A percentile compares a stretch with the other conserved stretches of the same genome.
Evolutionary conservation across 1,284 basidiomycete species (phyloP).

Genomic region (Vanrija pseudolonga): DNA sequence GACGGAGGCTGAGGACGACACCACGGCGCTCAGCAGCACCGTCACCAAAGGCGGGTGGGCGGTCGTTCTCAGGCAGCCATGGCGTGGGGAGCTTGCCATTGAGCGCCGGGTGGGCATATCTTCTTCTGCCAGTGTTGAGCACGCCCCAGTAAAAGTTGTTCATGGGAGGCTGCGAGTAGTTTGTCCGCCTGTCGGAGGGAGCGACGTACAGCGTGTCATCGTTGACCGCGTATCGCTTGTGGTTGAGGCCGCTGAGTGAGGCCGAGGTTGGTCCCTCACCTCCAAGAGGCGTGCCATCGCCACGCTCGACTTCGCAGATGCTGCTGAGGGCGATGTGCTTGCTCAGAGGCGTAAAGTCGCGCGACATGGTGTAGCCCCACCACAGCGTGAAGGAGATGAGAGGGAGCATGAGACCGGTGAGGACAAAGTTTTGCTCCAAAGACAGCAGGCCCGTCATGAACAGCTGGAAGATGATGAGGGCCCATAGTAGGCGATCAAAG

Average conservation of each 20-base stretch:
- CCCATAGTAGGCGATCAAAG: conserved; percentile 81
- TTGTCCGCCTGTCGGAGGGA: conserved; percentile 80
- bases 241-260: conserved; percentile 78
- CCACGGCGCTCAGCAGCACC: conserved; percentile 50
- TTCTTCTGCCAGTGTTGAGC: conserved; percentile 63
- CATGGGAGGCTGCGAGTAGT: conserved; percentile 94
- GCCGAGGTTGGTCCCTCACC: conserved; percentile 37
- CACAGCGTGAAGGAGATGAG: conserved; percentile 70
- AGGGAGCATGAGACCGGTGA: conserved; percentile 68
- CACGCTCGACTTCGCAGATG: conserved; percentile 79
- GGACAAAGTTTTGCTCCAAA: conserved; percentile 50
- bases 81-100: conserved; percentile 82
- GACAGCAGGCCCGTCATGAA: conserved; percentile 96
- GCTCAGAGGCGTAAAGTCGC: conserved; percentile 70
- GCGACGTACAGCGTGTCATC: conserved; percentile 93
- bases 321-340: conserved; percentile 74
- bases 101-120: conserved; percentile 87
- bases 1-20: conserved; percentile 38
- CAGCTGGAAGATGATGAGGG: conserved; percentile 73
- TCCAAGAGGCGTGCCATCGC: conserved; percentile 56
- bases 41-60: conserved; percentile 46
- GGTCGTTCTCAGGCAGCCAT: conserved; percentile 83
- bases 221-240: conserved; percentile 79
- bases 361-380: conserved; percentile 74
- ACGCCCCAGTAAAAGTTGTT: conserved; percentile 86